Conservation (phyloP, 1,284 basidiomycete species). For the Phlebopus sp. region DNA sequence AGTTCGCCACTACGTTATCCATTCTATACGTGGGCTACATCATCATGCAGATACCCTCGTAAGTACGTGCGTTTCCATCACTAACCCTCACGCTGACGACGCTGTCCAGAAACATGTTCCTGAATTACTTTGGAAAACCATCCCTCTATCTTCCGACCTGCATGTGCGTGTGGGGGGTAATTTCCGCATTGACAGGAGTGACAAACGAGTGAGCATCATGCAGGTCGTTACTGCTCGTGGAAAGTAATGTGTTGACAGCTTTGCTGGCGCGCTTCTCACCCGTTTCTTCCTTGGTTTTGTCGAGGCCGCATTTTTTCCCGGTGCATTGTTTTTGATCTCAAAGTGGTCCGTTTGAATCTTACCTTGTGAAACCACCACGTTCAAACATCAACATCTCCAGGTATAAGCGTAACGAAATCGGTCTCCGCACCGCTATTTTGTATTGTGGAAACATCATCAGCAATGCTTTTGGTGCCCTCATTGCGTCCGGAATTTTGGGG, state of each 20-base stretch:
- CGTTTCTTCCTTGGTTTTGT: constrained; percentile 69
- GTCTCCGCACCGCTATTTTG: constrained; percentile 67
- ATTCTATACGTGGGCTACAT: constrained; percentile 71
- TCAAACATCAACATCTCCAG: constrained; percentile 49
- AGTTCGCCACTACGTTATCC: constrained; percentile 66
- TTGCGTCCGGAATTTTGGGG: constrained; percentile 68
- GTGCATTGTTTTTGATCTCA: constrained; percentile 62
- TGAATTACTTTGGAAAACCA: constrained; percentile 68
- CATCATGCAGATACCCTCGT: constrained; percentile 52
- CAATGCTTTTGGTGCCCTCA: constrained; percentile 77
- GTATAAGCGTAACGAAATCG: constrained; percentile 46
- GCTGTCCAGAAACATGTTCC: constrained; percentile 57
- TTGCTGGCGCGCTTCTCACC: constrained; percentile 60
- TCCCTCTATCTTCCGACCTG: constrained; percentile 69
- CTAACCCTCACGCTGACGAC: not conserved
- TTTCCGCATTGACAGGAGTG: constrained; percentile 61
- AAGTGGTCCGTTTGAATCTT: constrained; percentile 64
- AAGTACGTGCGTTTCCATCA: not conserved
- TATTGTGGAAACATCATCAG: constrained; percentile 55
- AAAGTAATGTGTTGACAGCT: constrained; percentile 37
- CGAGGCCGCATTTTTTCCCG: constrained; percentile 74
- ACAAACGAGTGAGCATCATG: constrained; percentile 44
- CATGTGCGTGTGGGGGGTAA: constrained; percentile 68
- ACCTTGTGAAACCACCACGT: not conserved
- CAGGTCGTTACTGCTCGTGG: not conserved